phyloP scores from a whole-genome alignment of 176 grass and related monocot genomes.

The Phoenix roebelenii region DNA sequence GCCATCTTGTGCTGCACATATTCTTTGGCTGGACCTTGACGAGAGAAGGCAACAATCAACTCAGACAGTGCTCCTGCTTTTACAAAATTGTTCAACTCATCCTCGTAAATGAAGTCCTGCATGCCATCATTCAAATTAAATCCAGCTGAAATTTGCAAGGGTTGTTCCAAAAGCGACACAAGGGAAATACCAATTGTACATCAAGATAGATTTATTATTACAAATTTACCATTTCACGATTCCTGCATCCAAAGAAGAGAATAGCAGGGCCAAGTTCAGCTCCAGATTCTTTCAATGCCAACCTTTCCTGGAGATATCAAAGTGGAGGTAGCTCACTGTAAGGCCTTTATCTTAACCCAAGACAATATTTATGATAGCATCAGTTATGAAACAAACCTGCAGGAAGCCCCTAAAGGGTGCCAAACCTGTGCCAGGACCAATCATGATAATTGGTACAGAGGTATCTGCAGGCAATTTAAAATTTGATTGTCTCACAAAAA shows the following conservation, averaged over 20 bases:
- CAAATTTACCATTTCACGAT: conserved; percentile 54
- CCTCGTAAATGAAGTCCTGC: conserved; percentile 94
- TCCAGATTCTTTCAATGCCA: conserved; percentile 65
- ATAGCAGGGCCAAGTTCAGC: conserved; percentile 53
- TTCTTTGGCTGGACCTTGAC: conserved; percentile 67
- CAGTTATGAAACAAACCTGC: conserved; percentile 54
- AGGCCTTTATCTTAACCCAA: too few relatives aligned
- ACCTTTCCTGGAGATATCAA: conserved; percentile 53
- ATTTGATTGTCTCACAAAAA: conserved; percentile 87
- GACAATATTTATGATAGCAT: background rate
- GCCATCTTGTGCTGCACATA: conserved; percentile 99
- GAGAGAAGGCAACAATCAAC: conserved; percentile 79
- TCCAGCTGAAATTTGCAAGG: conserved; percentile 6
- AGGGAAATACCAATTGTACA: background rate
- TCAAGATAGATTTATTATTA: background rate
- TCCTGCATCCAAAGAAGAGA: conserved; percentile 95
- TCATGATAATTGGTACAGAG: conserved; percentile 82
- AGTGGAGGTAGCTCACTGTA: background rate
- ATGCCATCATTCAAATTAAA: conserved; percentile 2
- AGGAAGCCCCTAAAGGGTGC: conserved; percentile 97
- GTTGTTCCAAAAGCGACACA: background rate
- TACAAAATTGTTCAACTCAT: conserved; percentile 70
- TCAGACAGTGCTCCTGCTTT: conserved; percentile 55
- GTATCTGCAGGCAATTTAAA: conserved; percentile 73
- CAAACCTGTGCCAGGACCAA: conserved; percentile 90